Evolutionary conservation across 2,329 filamentous ascomycete species (phyloP).

Genomic region (Phyllachora maydis): DNA sequence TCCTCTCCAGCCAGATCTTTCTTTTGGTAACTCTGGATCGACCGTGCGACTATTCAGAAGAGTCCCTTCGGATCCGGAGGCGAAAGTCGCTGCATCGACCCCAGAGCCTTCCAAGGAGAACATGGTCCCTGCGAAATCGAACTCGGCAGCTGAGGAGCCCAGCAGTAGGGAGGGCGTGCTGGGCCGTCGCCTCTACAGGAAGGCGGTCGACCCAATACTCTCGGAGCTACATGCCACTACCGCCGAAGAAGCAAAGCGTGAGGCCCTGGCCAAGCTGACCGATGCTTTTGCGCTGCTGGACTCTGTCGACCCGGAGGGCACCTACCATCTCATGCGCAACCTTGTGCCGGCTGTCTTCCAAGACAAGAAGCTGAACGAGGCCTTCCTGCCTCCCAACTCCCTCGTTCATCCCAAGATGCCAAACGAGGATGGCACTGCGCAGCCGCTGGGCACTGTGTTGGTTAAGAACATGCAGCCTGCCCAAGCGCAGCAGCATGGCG

Average conservation of each 20-base stretch:
- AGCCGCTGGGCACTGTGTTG: conserved; percentile 35
- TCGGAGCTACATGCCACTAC: conserved; percentile 76
- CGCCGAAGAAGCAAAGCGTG: conserved; percentile 43
- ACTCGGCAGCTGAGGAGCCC: conserved; percentile 24
- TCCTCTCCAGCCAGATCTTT: conserved; percentile 74
- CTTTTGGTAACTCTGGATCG: conserved; percentile 81
- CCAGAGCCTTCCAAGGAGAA: conserved; percentile 40
- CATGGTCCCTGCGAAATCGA: conserved; percentile 27
- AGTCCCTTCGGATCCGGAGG: conserved; percentile 54
- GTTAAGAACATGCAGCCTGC: conserved; percentile 25
- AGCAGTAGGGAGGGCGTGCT: conserved; percentile 65
- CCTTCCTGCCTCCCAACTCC: conserved; percentile 20
- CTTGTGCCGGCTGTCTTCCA: conserved; percentile 54
- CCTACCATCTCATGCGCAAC: conserved; percentile 64
- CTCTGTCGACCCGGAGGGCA: conserved; percentile 72
- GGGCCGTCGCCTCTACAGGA: conserved; percentile 62
- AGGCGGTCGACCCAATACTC: conserved; percentile 63
- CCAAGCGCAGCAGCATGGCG: conserved; percentile 1
- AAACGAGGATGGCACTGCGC: conserved; percentile 22
- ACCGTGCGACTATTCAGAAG: conserved; percentile 83
- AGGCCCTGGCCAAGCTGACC: conserved; percentile 63
- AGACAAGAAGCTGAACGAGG: conserved; percentile 41
- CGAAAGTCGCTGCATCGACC: too few species aligned
- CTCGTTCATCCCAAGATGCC: conserved; percentile 11
- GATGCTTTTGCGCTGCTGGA: conserved; percentile 76